Conservation (phyloP, 108 stramenopile species). For the Epipyxis sp. region DNA sequence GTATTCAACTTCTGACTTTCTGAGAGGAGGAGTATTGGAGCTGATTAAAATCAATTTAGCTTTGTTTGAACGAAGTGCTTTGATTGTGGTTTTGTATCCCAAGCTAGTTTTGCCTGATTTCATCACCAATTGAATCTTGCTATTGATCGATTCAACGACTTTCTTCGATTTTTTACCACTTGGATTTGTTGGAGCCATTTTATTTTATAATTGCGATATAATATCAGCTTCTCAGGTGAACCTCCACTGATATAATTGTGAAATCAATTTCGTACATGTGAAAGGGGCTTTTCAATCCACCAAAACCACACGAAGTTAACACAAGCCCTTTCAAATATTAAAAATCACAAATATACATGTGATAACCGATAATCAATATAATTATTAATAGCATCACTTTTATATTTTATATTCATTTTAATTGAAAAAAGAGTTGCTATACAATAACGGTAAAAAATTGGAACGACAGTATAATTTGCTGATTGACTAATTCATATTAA, state of each 20-base stretch:
- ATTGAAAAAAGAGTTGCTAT: too few species aligned
- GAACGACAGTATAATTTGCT: too few species aligned
- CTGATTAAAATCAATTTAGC: conserved; percentile 92
- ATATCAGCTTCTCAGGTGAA: not conserved
- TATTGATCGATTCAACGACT: conserved; percentile 92
- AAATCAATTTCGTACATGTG: not conserved
- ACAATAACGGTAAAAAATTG: too few species aligned
- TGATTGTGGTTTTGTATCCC: conserved; percentile 91
- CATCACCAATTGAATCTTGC: conserved; percentile 97
- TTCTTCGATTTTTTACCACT: conserved; percentile 40
- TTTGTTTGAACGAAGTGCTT: conserved; percentile 71
- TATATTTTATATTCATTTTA: too few species aligned
- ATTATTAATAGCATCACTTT: too few species aligned
- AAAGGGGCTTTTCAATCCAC: too few species aligned
- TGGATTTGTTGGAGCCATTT: conserved; percentile 10
- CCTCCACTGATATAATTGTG: not conserved
- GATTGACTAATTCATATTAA: too few species aligned
- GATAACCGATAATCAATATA: too few species aligned
- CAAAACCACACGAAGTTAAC: too few species aligned
- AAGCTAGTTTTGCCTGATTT: conserved; percentile 93
- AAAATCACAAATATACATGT: too few species aligned
- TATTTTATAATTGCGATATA: not conserved
- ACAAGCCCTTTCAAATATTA: too few species aligned
- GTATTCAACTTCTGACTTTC: conserved; percentile 98
- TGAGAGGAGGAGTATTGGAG: conserved; percentile 92